Conservation (phyloP, 805 yeast genomes). For the Suhomyces sp. region DNA sequence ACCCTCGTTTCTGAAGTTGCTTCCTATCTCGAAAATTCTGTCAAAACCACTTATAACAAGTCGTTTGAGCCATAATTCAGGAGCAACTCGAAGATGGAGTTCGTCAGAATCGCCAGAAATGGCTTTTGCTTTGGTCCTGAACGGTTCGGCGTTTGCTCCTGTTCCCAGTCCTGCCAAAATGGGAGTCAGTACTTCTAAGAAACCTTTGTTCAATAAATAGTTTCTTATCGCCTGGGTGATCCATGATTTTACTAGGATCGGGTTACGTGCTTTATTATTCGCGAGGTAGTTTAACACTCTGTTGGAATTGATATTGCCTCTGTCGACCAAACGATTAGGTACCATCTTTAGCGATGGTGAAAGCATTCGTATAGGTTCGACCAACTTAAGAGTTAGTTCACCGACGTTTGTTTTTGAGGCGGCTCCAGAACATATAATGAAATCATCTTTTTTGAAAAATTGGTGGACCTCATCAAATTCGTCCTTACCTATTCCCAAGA, state of each 20-base stretch:
- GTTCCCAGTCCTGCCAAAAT: conserved; percentile 67
- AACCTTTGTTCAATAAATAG: conserved; percentile 53
- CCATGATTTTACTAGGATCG: conserved; percentile 50
- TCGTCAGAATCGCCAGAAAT: conserved; percentile 22
- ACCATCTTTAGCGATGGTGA: conserved; percentile 66
- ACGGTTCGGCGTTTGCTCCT: conserved; percentile 94
- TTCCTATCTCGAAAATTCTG: conserved; percentile 82
- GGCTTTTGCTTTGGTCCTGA: conserved; percentile 50
- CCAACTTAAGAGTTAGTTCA: conserved; percentile 68
- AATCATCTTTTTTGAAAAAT: conserved; percentile 68
- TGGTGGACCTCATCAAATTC: conserved; percentile 42
- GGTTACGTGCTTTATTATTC: conserved; percentile 47
- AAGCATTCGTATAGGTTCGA: conserved; percentile 47
- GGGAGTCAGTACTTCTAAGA: conserved; percentile 89
- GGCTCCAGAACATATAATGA: conserved; percentile 58
- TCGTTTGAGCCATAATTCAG: conserved; percentile 90
- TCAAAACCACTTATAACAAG: conserved; percentile 83
- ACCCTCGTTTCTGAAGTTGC: conserved; percentile 87
- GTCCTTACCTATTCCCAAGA: conserved; percentile 39
- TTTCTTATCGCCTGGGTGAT: conserved; percentile 54
- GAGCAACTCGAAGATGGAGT: conserved; percentile 80
- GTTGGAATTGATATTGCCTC: conserved; percentile 57
- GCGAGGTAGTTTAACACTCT: conserved; percentile 74
- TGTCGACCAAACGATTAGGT: conserved; percentile 62
- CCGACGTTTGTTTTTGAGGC: conserved; percentile 78